Evolutionary conservation across 768 basidiomycete genomes (phyloP), one percentile per base, ranked within the genome.

Genomic region (Termitomyces sp.): DNA sequence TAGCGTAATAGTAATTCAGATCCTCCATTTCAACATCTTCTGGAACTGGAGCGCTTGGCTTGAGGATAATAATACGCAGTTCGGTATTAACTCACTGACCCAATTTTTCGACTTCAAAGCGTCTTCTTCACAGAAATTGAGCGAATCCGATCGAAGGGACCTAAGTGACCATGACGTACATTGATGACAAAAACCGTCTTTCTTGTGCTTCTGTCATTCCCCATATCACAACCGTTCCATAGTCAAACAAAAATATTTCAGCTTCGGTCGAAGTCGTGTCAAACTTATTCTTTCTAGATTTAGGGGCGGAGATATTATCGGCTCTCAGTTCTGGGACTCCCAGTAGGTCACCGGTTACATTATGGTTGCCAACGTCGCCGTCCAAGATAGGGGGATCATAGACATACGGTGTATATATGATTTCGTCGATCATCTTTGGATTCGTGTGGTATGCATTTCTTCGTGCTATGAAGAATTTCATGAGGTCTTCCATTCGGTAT

Each of bases 201-300:
- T 98, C 95, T 66, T 97, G 92, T 6, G 84, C 77, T 69, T 97
- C 93, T 40, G 91, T 88, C 94, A 98, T 97, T 26, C 95, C 95
- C 95, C 95, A 98, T 53, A 96, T 91, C 26, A 98, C 95, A 28
- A 96, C 90, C 0, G 92, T 94, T 13, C 95, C 95, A 68, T 96
- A 97, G 61, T 88, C 83, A 72, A 97, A 98, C 62, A 97, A 73
- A 70, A 96, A 97, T 55, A 97, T 89, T 71, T 97, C 95, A 9
- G 90, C 89, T 62, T 88, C 86, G 33, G 79, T 80, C 6, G 84
- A 78, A 36, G 82, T 77, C 32, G 84, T 79, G 64, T 87, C 73
- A 66, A 88, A 90, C 70, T 86, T 87, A 68, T 81, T 86, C 59
- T 80, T 80, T 66, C 81, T 86, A 69, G 75, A 75, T 65, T 75